Conservation (phyloP, 345 rosid genomes). For the Arabidopsis thaliana region TAIR10.1 NC_003070.9:25828001-25828500, state of each 20-base stretch:
- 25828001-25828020: constrained; percentile 87
- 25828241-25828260: constrained; percentile 17
- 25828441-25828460: no score
- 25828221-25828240: constrained; percentile 25
- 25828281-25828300: no score
- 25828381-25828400: no score
- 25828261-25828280: background rate
- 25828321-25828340: no score
- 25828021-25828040: constrained; percentile 82
- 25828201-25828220: constrained; percentile 33
- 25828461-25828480: no score
- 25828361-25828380: no score
- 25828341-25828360: no score
- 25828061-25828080: constrained; percentile 95
- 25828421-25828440: no score
- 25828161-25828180: constrained; percentile 3
- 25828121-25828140: background rate
- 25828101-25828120: constrained; percentile 53
- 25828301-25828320: no score
- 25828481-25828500: no score
- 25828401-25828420: no score
- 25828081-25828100: constrained; percentile 95
- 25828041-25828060: constrained; percentile 91
- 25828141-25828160: constrained; percentile 22
- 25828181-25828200: constrained; percentile 1